Conservation (phyloP, 2,329 filamentous ascomycete genomes). For the Coniochaeta sp. region DNA sequence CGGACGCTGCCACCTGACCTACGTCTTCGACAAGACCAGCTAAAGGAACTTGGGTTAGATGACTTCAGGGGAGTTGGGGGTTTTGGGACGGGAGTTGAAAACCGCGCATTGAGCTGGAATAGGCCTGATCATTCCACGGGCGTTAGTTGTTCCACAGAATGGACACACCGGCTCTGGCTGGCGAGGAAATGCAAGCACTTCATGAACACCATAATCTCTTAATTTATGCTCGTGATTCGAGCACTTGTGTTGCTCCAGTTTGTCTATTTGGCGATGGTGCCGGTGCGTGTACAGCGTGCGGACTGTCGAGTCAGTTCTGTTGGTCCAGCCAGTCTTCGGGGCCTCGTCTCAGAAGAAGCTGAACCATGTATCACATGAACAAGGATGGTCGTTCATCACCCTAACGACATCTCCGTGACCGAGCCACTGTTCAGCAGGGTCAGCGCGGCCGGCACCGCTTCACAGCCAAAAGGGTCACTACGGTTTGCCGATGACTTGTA, state of each 20-base stretch:
- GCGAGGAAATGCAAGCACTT: conserved; percentile 19
- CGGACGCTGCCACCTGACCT: conserved; percentile 65
- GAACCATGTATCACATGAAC: too few relatives aligned
- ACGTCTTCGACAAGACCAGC: conserved; percentile 62
- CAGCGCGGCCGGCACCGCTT: neutral
- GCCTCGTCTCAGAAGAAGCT: too few relatives aligned
- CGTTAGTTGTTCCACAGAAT: conserved; percentile 25
- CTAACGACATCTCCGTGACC: neutral
- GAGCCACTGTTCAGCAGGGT: neutral
- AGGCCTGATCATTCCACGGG: conserved; percentile 21
- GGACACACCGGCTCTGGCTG: conserved; percentile 16
- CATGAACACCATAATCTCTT: neutral
- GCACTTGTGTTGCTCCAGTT: neutral
- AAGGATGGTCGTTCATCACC: neutral
- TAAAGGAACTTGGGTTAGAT: conserved; percentile 26
- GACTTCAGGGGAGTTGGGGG: conserved; percentile 9
- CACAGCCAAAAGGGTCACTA: too few relatives aligned
- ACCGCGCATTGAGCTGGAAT: conserved; percentile 16
- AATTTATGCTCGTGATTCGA: neutral
- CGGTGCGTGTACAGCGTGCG: too few relatives aligned
- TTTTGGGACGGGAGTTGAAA: conserved; percentile 14
- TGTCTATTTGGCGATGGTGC: too few relatives aligned
- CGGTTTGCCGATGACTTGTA: too few relatives aligned
- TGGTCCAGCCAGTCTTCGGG: too few relatives aligned
- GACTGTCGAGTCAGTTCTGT: too few relatives aligned